phyloP scores from a whole-genome alignment of 139 green algal species.

The Coelastrella sp. region DNA sequence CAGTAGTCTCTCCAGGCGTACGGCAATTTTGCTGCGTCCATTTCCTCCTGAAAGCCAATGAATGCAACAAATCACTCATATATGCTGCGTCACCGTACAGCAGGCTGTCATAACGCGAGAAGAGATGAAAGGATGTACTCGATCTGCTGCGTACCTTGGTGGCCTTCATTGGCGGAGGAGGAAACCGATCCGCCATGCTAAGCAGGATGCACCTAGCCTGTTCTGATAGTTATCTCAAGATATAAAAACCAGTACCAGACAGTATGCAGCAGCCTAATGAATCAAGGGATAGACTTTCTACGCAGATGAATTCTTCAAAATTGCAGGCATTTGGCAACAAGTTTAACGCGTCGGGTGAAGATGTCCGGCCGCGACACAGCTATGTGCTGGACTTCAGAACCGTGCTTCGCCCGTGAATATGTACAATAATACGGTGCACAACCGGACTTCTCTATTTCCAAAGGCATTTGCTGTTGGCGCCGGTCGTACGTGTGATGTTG shows the following conservation, averaged over 20 bases:
- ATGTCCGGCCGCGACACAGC: too few species aligned
- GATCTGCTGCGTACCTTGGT: constrained; percentile 44
- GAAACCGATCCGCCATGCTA: constrained; percentile 47
- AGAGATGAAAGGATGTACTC: not conserved
- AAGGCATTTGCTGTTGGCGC: too few species aligned
- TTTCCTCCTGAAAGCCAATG: constrained; percentile 78
- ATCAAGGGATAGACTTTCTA: too few species aligned
- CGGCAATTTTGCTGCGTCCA: constrained; percentile 81
- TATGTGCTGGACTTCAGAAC: too few species aligned
- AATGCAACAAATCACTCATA: not conserved
- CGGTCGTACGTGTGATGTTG: too few species aligned
- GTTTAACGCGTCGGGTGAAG: too few species aligned
- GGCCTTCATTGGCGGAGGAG: constrained; percentile 45
- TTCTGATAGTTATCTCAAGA: not conserved
- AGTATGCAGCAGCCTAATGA: too few species aligned
- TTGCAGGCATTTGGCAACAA: too few species aligned
- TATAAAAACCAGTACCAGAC: not conserved
- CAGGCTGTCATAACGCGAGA: not conserved
- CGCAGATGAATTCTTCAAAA: too few species aligned
- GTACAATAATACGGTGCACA: too few species aligned
- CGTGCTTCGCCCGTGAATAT: too few species aligned
- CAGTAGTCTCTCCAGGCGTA: constrained; percentile 91
- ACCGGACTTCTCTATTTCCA: too few species aligned
- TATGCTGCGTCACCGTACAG: not conserved
- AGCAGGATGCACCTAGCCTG: not conserved